Base-by-base conservation (phyloP, 345 rosid genomes). In the Lumnitzera littorea region DNA sequence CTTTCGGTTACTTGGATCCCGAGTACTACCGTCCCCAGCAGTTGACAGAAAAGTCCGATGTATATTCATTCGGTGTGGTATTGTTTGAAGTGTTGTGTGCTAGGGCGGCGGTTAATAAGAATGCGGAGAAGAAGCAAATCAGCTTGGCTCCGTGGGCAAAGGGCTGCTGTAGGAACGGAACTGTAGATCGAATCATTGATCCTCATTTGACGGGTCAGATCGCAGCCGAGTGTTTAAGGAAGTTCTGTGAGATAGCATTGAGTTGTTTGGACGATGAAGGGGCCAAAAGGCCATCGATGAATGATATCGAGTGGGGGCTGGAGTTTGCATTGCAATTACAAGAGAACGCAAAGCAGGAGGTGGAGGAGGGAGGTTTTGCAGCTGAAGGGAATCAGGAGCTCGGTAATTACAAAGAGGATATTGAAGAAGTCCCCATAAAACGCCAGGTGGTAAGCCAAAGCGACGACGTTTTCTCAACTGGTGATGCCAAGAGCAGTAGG, bases 61-160 rank as follows among this genome's bases (percentile, higher is more conserved):
- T 71, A 13, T 76, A 54, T 49, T 65, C 76, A 1, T 72, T 76
- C 46, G 80, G 80, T 2, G 74, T 72, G 12, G 72, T 72, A 53
- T 51, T 76, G 8, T 56, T 62, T 7, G 80, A 76, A 56, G 74
- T 76, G 48, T 23, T 76, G 41, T 68, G 51, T 13, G 80, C 64
- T 15, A 53, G 64, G 60, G 60, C 17, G 0, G 15, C 61, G 1
- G n/a, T 58, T 58, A 63, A 50, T 20, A 24, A 46, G 12, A 24
- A n/a, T 5, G 55, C 46, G 7, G 56, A 16, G 29, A 58, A 55
- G 3, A 50, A 67, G 55, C 57, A 55, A 48, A 49, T 27, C 24
- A 54, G 62, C 53, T 54, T 73, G 64, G 67, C 67, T 0, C 6
- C 31, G 4, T 68, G 70, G 77, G 66, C 66, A 15, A 36, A 51